phyloP scores from a whole-genome alignment of 148 eudicot species.

The Heliamphora exappendiculata region DNA sequence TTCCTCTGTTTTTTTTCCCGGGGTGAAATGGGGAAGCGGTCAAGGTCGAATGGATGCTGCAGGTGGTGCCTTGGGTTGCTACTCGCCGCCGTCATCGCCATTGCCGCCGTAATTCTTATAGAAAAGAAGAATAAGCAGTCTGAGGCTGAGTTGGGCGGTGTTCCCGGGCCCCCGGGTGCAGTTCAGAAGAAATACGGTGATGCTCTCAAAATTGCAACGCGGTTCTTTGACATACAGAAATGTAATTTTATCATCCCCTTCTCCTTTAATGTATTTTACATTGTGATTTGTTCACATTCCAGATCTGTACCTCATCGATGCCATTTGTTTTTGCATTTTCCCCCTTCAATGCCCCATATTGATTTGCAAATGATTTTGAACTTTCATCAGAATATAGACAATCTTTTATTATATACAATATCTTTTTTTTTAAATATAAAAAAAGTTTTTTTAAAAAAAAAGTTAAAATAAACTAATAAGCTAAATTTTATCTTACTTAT shows the following conservation, averaged over 20 bases:
- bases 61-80: conserved; percentile 52
- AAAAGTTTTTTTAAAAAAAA: too few relatives aligned
- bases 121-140: conserved; percentile 1
- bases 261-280: not conserved
- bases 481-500: too few relatives aligned
- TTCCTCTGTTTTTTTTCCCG: not conserved
- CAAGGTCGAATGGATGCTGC: conserved; percentile 14
- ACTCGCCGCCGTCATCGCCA: conserved; percentile 16
- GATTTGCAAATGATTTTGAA: not conserved
- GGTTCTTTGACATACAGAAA: conserved; percentile 56
- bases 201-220: conserved; percentile 73
- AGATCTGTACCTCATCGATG: not conserved
- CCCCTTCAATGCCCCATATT: not conserved
- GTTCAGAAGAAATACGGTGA: conserved; percentile 52
- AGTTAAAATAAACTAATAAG: too few relatives aligned
- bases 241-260: not conserved
- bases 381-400: not conserved
- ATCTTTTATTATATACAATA: too few relatives aligned
- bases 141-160: conserved; percentile 28
- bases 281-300: not conserved
- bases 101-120: conserved; percentile 26
- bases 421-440: too few relatives aligned
- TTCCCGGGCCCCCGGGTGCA: conserved; percentile 77
- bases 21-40: not conserved
- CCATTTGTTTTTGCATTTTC: not conserved